Percentiles rank a stretch among this genome's conserved stretches.
Conservation (phyloP, 2,329 filamentous ascomycete genomes). For the Colletotrichum godetiae region DNA sequence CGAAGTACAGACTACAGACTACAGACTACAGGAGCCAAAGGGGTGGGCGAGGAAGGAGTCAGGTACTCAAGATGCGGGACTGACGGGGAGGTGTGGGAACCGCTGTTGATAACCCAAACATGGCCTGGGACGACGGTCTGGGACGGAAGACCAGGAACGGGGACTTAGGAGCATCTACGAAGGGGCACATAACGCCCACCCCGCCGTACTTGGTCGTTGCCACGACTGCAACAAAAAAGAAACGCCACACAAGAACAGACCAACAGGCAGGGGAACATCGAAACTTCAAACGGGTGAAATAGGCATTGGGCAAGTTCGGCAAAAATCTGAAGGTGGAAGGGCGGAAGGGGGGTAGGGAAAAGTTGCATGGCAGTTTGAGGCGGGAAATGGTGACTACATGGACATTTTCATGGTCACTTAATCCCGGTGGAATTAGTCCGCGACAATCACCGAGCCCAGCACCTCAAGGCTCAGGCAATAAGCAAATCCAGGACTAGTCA, state of each 20-base stretch:
- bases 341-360: not conserved
- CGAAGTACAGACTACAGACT: no score
- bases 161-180: not conserved
- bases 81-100: not conserved
- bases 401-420: slow-evolving; percentile 1
- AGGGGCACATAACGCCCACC: not conserved
- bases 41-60: not conserved
- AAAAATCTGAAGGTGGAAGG: not conserved
- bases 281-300: not conserved
- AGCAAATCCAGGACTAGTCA: not conserved
- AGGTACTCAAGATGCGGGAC: not conserved
- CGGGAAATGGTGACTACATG: slow-evolving; percentile 20
- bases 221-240: not conserved
- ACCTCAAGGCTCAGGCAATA: not conserved
- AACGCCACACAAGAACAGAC: not conserved
- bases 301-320: slow-evolving; percentile 1
- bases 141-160: slow-evolving; percentile 1
- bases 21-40: not conserved
- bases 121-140: not conserved
- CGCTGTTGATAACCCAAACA: not conserved
- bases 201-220: not conserved
- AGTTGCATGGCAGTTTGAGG: slow-evolving; percentile 26
- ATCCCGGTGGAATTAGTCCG: not conserved
- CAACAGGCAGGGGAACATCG: not conserved
- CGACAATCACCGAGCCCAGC: slow-evolving; percentile 25